phyloP scores from a whole-genome alignment of 176 grass and related monocot genomes.

The Musa acuminata region DNA sequence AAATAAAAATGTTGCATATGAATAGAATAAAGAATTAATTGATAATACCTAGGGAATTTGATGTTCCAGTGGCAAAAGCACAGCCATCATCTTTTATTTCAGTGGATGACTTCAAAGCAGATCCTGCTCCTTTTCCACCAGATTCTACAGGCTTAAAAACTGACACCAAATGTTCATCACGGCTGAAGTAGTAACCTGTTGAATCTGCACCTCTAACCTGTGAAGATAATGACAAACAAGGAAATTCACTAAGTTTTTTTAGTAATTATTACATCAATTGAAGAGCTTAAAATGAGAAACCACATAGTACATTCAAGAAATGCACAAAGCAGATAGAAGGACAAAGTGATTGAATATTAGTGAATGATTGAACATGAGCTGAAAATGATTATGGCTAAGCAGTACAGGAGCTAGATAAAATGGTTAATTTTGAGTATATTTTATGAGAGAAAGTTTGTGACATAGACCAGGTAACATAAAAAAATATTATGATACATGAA shows the following conservation, averaged over 20 bases:
- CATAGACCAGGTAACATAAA: background rate
- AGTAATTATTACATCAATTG: background rate
- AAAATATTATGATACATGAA: background rate
- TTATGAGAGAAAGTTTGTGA: background rate
- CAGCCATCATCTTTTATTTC: conserved; percentile 16
- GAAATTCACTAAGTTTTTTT: background rate
- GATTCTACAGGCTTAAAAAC: conserved; percentile 27
- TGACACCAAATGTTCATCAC: conserved; percentile 22
- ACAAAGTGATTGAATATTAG: background rate
- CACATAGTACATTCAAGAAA: background rate
- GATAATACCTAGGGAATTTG: conserved; percentile 15
- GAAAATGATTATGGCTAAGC: background rate
- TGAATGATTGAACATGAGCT: background rate
- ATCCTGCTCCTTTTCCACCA: conserved; percentile 24
- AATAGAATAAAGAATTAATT: background rate
- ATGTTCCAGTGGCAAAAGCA: conserved; percentile 24
- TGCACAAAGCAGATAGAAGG: background rate
- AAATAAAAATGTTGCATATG: background rate
- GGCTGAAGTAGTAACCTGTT: conserved; percentile 40
- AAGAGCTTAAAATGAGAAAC: background rate
- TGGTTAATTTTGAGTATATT: background rate
- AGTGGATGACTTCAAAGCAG: conserved; percentile 21
- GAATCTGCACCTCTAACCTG: conserved; percentile 63
- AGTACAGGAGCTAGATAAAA: background rate
- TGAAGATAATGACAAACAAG: conserved; percentile 1